Evolutionary conservation across 2,329 filamentous ascomycete species (phyloP), one percentile per base, ranked within the genome.

Genomic region (Fonsecaea pedrosoi): DNA sequence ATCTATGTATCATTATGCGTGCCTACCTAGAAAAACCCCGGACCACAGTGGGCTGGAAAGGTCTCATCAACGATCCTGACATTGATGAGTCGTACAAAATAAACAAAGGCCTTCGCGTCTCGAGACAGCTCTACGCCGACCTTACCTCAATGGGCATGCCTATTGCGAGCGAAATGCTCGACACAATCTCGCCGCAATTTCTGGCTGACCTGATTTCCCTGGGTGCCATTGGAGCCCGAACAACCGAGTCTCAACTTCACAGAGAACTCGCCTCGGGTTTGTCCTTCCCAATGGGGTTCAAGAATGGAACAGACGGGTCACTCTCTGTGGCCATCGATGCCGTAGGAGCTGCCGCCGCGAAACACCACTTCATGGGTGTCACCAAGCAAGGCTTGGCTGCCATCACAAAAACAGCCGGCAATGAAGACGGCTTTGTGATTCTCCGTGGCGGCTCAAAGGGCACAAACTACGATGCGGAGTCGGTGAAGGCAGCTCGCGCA

Each of bases 11-110:
- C 73, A 90, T 99, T 69, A 99, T 99, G 95, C 91, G 95, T 74
- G 92, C 92, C 71, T 99, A 99, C 86, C 88, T 99, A 68, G 95
- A 99, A 86, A 99, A 99, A 86, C 95, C 95, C 25, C 89, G 95
- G 71, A 99, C 95, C 34, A 99, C 95, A 0, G 92, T 99, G 34
- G 95, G 95, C 73, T 99, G 95, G 95, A 99, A 99, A 84, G 95
- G 95, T 58, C 84, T 99, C 74, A 96, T 99, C 83, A 98, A 99
- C 79, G 95, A 99, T 81, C 95, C 95, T 1, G 94, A 98, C 76
- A 96, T 99, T 77, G 94, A 98, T 80, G 94, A 97, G 79, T 95
- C 91, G 80, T 98, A 97, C 90, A 89, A 97, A 82, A 98, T 99
- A 83, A 98, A 98, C 86, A 98, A 98, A 85, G 95, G 95, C 21